Evolutionary conservation across 257 asterid species (phyloP), one percentile per base, ranked within the genome.

Genomic region (Scutellaria minor): DNA sequence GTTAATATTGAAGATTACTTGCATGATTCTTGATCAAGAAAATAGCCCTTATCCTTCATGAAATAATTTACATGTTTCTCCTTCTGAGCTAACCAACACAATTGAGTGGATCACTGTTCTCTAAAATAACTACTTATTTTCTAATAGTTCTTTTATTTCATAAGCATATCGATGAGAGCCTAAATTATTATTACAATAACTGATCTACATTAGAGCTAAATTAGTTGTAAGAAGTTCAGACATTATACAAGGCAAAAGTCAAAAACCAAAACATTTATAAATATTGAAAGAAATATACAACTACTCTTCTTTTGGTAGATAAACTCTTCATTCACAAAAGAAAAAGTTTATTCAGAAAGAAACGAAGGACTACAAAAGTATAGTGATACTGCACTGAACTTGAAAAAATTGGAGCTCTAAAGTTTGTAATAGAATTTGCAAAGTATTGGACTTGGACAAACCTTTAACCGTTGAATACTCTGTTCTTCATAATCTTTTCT

Each of bases 401-500:
- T 44, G 63, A 35, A 12, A 46, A 31, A 70, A 37, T 6, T 8
- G 13, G 31, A 47, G 63, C 8, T 18, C 20, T n/a, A 39, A 53
- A 15, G 64, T 67, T 52, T 10, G 56, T 35, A 55, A 48, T 7
- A 61, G 31, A 37, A 66, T 72, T 48, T 12, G 72, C 67, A 10
- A 18, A 35, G 42, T 57, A 61, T n/a, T 18, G 62, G 7, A 39
- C 41, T 69, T 52, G 1, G 71, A 74, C 63, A 69, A 61, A 58
- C 64, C 65, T 75, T 86, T 83, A 86, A 69, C 70, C 14, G 66
- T 39, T 61, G 79, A 78, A 83, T 13, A 90, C 86, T 83, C 97
- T 85, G 78, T 78, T 90, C 86, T 83, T 91, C 75, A 74, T 77
- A 47, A 92, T 81, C 81, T 78, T 92, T 83, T 88, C 93, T 14